These are phyloP conservation scores for Aspergillus bombycis DNA, from an alignment of 2,329 filamentous ascomycete species.

Conservation along the genomic window DNA sequence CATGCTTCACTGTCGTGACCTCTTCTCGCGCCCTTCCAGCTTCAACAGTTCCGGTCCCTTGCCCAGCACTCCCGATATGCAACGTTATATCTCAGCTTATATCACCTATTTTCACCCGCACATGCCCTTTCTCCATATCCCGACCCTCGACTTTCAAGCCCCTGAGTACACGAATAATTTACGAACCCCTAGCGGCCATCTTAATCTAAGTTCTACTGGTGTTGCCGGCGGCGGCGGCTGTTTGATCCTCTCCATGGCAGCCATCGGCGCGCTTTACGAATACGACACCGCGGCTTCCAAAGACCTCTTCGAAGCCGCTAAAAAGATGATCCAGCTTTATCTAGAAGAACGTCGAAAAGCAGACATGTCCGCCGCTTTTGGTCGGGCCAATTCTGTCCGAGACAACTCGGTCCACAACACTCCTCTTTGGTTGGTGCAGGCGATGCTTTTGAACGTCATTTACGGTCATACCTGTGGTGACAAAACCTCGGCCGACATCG, in stretches of 20 bases:
- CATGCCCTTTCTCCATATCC: conserved; percentile 89
- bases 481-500: conserved; percentile 86
- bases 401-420: conserved; percentile 72
- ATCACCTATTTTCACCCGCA: conserved; percentile 93
- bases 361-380: conserved; percentile 68
- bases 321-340: conserved; percentile 93
- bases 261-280: conserved; percentile 86
- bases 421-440: conserved; percentile 92
- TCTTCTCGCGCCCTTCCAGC: conserved; percentile 37
- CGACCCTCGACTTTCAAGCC: conserved; percentile 87
- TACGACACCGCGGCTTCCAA: conserved; percentile 77
- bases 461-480: conserved; percentile 95
- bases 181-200: conserved; percentile 58
- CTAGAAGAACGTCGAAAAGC: conserved; percentile 88
- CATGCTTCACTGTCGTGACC: conserved; percentile 45
- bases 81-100: conserved; percentile 88
- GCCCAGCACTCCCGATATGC: conserved; percentile 81
- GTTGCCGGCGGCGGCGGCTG: conserved; percentile 80
- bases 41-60: conserved; percentile 57
- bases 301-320: conserved; percentile 87
- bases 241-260: conserved; percentile 82
- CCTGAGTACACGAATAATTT: conserved; percentile 65
- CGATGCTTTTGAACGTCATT: conserved; percentile 94
- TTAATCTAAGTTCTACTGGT: conserved; percentile 56
- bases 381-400: conserved; percentile 53